Base-by-base conservation (phyloP, 1,284 basidiomycete species). In the Pseudozyma tsukubaensis region DNA sequence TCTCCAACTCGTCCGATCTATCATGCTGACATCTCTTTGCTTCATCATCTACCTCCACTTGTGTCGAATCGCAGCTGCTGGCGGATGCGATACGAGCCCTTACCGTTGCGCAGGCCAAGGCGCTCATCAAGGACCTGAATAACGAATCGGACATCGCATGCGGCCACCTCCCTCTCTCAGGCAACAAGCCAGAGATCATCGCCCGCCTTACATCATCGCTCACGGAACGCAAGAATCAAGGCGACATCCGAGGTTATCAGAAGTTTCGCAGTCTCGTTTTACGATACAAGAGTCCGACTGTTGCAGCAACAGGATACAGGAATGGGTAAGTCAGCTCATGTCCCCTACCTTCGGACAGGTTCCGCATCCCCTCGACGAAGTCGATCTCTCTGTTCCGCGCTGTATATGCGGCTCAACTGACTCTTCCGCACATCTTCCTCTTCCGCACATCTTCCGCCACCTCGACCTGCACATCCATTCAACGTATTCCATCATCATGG, bases 161-260 rank as follows among this genome's bases (percentile, higher is more conserved):
- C 29, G 59, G 63, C 3, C 71, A 59, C 40, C 42, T 79, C 2
- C 53, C 65, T 4, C 51, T 81, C 40, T 68, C 70, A 1, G 80
- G 80, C 13, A 80, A 76, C 72, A 81, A 81, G 47, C 55, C 70
- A 1, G 75, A 76, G 18, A 58, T 81, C 45, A 62, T 70, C 35
- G 57, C 71, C 42, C 69, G 78, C 6, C 45, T 81, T 16, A 48
- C 37, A 13, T 54, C 66, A 24, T 42, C 59, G 3, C 47, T 81
- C n/a, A 48, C 59, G 3, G 63, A 62, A 37, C 40, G 55, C 50
- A 51, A 62, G 58, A 47, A 59, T 18, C 53, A 63, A 50, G 58
- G 64, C 47, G 61, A 71, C 16, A 65, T 60, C 18, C 52, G 70
- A n/a, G 67, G 69, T 16, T 73, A 66, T 36, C 58, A 63, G 11